phyloP scores from a whole-genome alignment of 345 rosid species.

The Lepidium sativum region DNA sequence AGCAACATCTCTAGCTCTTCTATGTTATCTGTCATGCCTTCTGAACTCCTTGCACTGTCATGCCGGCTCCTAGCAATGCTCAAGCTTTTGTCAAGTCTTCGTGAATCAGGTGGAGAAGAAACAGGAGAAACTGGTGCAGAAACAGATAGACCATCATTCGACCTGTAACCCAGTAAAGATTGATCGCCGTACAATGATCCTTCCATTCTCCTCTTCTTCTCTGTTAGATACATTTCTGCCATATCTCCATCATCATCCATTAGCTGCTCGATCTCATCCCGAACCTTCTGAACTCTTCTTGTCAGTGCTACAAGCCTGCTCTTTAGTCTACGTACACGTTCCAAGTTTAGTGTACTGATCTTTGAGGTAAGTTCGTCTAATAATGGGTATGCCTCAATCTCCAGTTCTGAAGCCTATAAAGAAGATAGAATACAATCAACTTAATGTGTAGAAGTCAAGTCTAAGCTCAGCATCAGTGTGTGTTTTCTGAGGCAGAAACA shows the following conservation, averaged over 20 bases:
- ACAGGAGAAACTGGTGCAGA: slow-evolving; percentile 97
- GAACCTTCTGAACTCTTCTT: slow-evolving; percentile 94
- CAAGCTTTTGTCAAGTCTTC: slow-evolving; percentile 76
- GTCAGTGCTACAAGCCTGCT: slow-evolving; percentile 95
- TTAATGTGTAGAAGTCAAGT: neutral
- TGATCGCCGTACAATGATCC: slow-evolving; percentile 73
- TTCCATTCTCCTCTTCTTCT: slow-evolving; percentile 87
- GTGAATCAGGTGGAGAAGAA: slow-evolving; percentile 75
- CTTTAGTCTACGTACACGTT: slow-evolving; percentile 87
- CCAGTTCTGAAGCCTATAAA: slow-evolving; percentile 91
- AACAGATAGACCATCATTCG: slow-evolving; percentile 69
- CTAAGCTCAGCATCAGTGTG: neutral
- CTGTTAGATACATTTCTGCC: slow-evolving; percentile 99
- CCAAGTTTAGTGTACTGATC: slow-evolving; percentile 95
- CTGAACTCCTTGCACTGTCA: slow-evolving; percentile 83
- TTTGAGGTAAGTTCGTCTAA: slow-evolving; percentile 93
- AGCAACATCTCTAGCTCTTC: slow-evolving; percentile 99
- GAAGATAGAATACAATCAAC: slow-evolving; percentile 13
- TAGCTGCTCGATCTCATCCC: slow-evolving; percentile 98
- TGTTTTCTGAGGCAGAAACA: neutral
- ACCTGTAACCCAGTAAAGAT: slow-evolving; percentile 57
- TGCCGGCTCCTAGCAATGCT: slow-evolving; percentile 91
- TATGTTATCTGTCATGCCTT: slow-evolving; percentile 59
- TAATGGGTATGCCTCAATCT: slow-evolving; percentile 97
- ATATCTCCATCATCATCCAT: slow-evolving; percentile 99